phyloP scores from a whole-genome alignment of 805 yeast species.

The Metschnikowia anglica region DNA sequence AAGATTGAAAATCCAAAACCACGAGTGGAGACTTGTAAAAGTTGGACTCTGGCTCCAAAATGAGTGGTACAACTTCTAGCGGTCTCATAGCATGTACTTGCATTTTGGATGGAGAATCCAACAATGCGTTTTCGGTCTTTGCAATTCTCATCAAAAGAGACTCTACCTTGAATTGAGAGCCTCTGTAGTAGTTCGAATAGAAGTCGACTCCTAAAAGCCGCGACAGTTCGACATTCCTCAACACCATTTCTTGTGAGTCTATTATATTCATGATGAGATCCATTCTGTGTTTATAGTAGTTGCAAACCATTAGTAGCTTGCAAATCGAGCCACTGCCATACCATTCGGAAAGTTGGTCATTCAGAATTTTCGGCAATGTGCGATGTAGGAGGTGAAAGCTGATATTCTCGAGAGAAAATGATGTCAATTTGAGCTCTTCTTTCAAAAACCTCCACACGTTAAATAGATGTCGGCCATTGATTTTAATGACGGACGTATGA shows the following conservation, averaged over 20 bases:
- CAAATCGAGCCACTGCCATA: constrained; percentile 37
- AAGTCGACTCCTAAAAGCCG: constrained; percentile 87
- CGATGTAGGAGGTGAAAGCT: constrained; percentile 65
- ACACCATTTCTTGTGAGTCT: constrained; percentile 61
- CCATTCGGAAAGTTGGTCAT: constrained; percentile 45
- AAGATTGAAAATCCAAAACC: constrained; percentile 89
- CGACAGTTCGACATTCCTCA: constrained; percentile 77
- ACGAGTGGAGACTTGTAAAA: constrained; percentile 86
- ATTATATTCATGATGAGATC: constrained; percentile 48
- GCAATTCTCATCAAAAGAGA: constrained; percentile 74
- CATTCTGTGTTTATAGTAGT: constrained; percentile 48
- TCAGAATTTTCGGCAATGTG: constrained; percentile 63
- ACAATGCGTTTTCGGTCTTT: constrained; percentile 68
- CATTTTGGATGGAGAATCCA: constrained; percentile 74
- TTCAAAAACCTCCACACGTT: constrained; percentile 82
- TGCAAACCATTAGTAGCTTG: constrained; percentile 36
- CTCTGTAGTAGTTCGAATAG: constrained; percentile 80
- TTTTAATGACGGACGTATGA: constrained; percentile 65
- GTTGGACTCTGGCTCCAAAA: constrained; percentile 87
- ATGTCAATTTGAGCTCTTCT: constrained; percentile 58
- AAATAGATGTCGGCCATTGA: constrained; percentile 80
- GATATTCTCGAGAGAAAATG: constrained; percentile 76
- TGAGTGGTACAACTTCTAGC: constrained; percentile 81
- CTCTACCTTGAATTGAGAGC: constrained; percentile 93
- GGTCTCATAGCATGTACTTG: constrained; percentile 85